These are phyloP conservation scores for Backusella tarrabulga DNA, from an alignment of 192 early-diverging fungal genomes.

Conservation along the genomic window DNA sequence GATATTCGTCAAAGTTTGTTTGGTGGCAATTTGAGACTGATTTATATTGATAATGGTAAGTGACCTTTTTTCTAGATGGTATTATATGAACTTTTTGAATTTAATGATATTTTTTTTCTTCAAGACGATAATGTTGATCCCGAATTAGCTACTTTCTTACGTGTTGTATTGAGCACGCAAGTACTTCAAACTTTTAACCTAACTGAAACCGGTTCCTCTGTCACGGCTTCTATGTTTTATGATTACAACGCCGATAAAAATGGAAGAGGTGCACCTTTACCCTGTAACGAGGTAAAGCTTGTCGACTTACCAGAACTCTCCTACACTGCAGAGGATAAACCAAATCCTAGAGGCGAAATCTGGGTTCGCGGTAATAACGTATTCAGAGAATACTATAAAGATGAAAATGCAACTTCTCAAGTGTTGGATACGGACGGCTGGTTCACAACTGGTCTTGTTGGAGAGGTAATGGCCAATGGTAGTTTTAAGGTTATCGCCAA, in stretches of 20 bases:
- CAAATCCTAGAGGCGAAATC: constrained; percentile 85
- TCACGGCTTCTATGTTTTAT: constrained; percentile 39
- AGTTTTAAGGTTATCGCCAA: constrained; percentile 38
- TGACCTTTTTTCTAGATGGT: not conserved
- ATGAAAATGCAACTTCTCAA: constrained; percentile 66
- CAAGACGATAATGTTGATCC: constrained; percentile 14
- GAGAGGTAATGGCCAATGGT: constrained; percentile 40
- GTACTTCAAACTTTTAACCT: constrained; percentile 55
- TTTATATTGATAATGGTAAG: constrained; percentile 33
- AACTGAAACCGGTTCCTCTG: constrained; percentile 35
- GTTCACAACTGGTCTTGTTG: constrained; percentile 83
- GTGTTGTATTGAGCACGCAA: constrained; percentile 59
- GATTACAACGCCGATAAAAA: constrained; percentile 47
- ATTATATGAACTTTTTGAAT: not conserved
- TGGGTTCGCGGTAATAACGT: constrained; percentile 76
- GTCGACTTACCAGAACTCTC: constrained; percentile 75
- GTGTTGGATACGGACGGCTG: constrained; percentile 81
- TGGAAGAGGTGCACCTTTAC: constrained; percentile 61
- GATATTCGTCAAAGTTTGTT: constrained; percentile 40
- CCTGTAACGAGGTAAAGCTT: constrained; percentile 75
- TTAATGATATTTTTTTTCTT: not conserved
- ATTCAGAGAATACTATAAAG: constrained; percentile 84
- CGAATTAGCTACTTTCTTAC: constrained; percentile 44
- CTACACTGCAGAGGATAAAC: constrained; percentile 66
- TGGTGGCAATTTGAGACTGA: constrained; percentile 38